Conservation (phyloP, 2,329 filamentous ascomycete species). For the Ophiocordyceps camponoti-saundersi region DNA sequence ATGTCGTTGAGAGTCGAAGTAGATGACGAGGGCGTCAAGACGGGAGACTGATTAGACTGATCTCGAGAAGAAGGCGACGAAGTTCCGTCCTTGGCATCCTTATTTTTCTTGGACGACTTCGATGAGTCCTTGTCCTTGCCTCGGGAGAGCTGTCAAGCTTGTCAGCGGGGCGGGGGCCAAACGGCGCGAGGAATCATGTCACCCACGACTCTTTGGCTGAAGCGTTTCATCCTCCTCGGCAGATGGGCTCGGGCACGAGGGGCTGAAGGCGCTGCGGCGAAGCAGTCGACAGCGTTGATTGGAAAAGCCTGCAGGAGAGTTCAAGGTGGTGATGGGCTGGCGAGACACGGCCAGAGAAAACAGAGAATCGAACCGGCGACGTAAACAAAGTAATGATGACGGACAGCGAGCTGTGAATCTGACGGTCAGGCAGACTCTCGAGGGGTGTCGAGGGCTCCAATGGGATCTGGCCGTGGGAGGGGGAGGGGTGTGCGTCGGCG, state of each 20-base stretch:
- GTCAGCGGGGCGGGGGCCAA: background rate
- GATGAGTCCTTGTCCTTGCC: slow-evolving; percentile 75
- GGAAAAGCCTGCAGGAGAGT: background rate
- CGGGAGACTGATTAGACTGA: slow-evolving; percentile 38
- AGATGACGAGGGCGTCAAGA: slow-evolving; percentile 71
- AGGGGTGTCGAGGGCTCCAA: background rate
- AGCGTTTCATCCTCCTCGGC: slow-evolving; percentile 54
- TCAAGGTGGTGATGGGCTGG: background rate
- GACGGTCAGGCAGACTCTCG: background rate
- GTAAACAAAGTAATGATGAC: background rate
- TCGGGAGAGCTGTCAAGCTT: slow-evolving; percentile 58
- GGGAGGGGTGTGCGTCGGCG: background rate
- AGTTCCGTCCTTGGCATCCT: slow-evolving; percentile 58
- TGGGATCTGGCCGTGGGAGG: background rate
- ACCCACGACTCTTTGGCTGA: slow-evolving; percentile 68
- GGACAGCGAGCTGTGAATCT: background rate
- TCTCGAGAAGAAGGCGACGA: slow-evolving; percentile 56
- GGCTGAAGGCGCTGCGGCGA: background rate
- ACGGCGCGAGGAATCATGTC: background rate
- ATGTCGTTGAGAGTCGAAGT: slow-evolving; percentile 73
- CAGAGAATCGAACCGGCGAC: background rate
- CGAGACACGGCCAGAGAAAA: background rate
- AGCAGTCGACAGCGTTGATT: background rate
- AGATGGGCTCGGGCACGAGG: background rate
- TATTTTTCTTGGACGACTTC: slow-evolving; percentile 68